These are phyloP conservation scores for Chlorophyllum brunneum DNA, from an alignment of 768 basidiomycete species.

Conservation along the genomic window DNA sequence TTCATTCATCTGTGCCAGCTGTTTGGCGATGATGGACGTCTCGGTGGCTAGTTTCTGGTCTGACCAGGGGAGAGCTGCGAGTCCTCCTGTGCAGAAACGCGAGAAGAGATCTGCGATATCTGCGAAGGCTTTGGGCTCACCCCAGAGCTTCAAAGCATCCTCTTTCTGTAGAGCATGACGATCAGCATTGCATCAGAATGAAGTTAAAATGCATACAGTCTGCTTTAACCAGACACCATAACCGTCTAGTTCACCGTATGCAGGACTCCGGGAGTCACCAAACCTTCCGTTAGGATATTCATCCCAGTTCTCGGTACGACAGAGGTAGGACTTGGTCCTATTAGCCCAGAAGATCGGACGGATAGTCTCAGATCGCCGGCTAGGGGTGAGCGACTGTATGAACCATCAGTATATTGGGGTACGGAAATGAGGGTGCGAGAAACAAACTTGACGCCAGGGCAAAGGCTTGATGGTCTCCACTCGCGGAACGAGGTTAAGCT, in stretches of 20 bases:
- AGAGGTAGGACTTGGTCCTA: conserved; percentile 89
- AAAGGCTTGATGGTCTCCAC: conserved; percentile 91
- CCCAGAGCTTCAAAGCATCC: conserved; percentile 87
- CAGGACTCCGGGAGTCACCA: conserved; percentile 95
- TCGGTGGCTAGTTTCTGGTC: conserved; percentile 85
- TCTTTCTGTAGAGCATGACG: conserved; percentile 54
- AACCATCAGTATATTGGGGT: conserved; percentile 15
- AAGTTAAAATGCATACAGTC: conserved; percentile 41
- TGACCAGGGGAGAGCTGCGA: conserved; percentile 90
- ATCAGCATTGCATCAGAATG: conserved; percentile 11
- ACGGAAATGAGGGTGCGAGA: conserved; percentile 3
- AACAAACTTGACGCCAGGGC: conserved; percentile 89
- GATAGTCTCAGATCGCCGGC: conserved; percentile 85
- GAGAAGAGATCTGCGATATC: conserved; percentile 77
- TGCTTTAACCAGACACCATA: conserved; percentile 93
- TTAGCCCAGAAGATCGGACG: conserved; percentile 99
- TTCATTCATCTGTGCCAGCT: conserved; percentile 83
- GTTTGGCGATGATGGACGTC: conserved; percentile 72
- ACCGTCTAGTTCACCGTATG: conserved; percentile 96
- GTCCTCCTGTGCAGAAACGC: conserved; percentile 72
- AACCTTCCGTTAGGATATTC: conserved; percentile 99
- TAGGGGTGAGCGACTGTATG: conserved; percentile 84
- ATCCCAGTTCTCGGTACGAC: conserved; percentile 98
- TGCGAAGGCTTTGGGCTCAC: conserved; percentile 58
- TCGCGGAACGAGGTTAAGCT: conserved; percentile 82